Evolutionary conservation across 108 stramenopile genomes (phyloP), one percentile per base, ranked within the genome.

Genomic region (Cyclotella cryptica): DNA sequence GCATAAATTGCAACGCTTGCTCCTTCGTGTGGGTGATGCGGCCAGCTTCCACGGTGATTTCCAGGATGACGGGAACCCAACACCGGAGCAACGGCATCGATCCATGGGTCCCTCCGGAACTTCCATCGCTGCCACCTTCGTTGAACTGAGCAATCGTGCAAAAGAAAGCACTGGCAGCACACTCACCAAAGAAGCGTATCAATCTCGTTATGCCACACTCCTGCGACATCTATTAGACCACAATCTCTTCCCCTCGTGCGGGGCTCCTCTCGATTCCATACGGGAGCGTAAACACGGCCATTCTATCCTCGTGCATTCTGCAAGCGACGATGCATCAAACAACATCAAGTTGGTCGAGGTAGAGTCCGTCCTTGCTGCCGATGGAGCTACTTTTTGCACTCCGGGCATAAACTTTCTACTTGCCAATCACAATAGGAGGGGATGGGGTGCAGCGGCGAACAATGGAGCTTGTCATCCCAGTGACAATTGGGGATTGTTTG

Each of bases 271-370:
- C 41, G 81, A 82, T 71, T 82, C 81, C 28, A 14, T 82, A 27
- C 47, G 81, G 58, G 81, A 75, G 47, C 47, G 74, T 1, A 82
- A 82, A 72, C 81, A 82, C 51, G 74, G 81, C 5, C 81, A 82
- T 82, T 71, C 69, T 40, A 66, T 54, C 19, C 57, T 82, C 30
- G 70, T 75, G 6, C 62, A 69, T 41, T 24, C 69, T 11, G 62
- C 62, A 53, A 1, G 43, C 46, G 24, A 39, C 39, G 60, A 65
- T 30, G 53, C 45, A 43, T 52, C 68, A 52, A 29, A 61, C 55
- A 57, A 67, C 58, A 51, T 19, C 19, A 51, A 64, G 24, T 28
- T 61, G 19, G 73, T 82, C 22, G 58, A 82, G 21, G 81, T 82
- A 10, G 74, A 75, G 52, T 75, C 81, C 41, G 21, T 75, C 40